A percentile compares a stretch with the other conserved stretches of the same genome.
phyloP scores from a whole-genome alignment of 2,329 filamentous ascomycete genomes.

The Colletotrichum spinosum region DNA sequence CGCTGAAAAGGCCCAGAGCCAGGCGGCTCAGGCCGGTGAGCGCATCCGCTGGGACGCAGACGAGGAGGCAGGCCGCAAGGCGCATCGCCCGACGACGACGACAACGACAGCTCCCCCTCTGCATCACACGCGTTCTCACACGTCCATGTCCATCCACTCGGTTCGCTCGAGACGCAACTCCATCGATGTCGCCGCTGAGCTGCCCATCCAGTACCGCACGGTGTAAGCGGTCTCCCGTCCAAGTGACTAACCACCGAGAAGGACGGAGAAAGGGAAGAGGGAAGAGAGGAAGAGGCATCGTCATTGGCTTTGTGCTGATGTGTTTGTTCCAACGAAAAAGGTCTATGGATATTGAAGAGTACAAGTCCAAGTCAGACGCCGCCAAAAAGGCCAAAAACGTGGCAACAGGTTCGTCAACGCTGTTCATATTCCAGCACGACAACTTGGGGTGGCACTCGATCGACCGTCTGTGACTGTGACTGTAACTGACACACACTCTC shows the following conservation, averaged over 20 bases:
- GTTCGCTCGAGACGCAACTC: slow-evolving; percentile 49
- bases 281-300: not conserved
- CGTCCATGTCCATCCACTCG: slow-evolving; percentile 56
- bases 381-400: slow-evolving; percentile 56
- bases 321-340: slow-evolving; percentile 48
- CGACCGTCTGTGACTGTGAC: not conserved
- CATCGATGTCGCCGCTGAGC: slow-evolving; percentile 54
- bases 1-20: slow-evolving; percentile 39
- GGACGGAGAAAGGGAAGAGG: not conserved
- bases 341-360: slow-evolving; percentile 64
- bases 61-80: slow-evolving; percentile 43
- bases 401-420: slow-evolving; percentile 52
- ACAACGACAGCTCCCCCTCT: slow-evolving; percentile 34
- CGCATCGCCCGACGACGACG: slow-evolving; percentile 16
- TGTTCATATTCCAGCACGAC: not conserved
- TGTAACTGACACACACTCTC: slow-evolving; percentile 1
- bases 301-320: slow-evolving; percentile 10
- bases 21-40: slow-evolving; percentile 38
- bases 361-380: slow-evolving; percentile 53
- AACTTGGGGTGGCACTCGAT: not conserved
- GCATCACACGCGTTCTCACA: slow-evolving; percentile 44
- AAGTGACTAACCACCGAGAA: not conserved
- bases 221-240: slow-evolving; percentile 52
- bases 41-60: slow-evolving; percentile 53
- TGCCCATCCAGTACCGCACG: slow-evolving; percentile 68